Conservation (phyloP, 225 moss, liverwort and hornwort species). For the Takakia lepidozioides region DNA sequence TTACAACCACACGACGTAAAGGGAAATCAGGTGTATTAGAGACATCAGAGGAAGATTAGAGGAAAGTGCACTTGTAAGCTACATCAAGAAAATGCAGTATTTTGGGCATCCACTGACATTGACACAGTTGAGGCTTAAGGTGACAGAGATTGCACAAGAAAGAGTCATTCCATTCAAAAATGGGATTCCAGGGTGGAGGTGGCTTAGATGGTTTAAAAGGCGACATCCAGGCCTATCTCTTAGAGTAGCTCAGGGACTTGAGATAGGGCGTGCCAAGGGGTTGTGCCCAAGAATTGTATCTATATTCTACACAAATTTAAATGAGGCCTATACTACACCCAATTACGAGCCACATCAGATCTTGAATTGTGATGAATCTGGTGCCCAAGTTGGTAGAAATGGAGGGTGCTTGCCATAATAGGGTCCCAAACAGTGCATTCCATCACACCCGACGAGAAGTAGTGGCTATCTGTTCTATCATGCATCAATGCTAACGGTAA, state of each 20-base stretch:
- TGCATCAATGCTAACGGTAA: not conserved
- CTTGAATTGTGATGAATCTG: conserved; percentile 1
- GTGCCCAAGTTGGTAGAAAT: conserved; percentile 1
- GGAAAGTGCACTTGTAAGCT: too few species aligned
- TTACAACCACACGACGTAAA: too few species aligned
- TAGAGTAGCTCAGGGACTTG: not conserved
- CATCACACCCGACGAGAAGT: not conserved
- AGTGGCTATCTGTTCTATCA: not conserved
- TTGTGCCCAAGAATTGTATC: not conserved
- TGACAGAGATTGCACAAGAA: not conserved
- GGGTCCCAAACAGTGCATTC: not conserved
- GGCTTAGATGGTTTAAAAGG: not conserved
- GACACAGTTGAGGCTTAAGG: not conserved
- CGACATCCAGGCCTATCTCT: not conserved
- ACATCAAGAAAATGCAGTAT: too few species aligned
- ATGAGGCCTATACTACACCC: not conserved
- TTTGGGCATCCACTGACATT: too few species aligned
- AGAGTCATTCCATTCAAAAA: not conserved
- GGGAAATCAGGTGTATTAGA: too few species aligned
- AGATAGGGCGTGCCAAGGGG: not conserved
- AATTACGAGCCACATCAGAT: not conserved
- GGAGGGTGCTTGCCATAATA: not conserved
- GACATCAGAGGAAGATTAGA: too few species aligned
- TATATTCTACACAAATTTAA: not conserved
- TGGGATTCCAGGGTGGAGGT: not conserved